Base-by-base conservation (phyloP, 208 protist genomes). In the Trypanosoma caninum region DNA sequence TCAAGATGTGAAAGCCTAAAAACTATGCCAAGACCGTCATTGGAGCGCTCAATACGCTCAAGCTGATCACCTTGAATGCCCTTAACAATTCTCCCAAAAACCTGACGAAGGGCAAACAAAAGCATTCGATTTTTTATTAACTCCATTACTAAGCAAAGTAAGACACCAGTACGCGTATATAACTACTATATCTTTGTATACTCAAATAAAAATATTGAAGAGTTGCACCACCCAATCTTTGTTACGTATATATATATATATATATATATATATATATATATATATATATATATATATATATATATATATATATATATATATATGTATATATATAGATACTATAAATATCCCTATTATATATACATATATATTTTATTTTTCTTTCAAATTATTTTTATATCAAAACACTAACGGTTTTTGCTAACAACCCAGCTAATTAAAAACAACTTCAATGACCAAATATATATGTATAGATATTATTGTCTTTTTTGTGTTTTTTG, bases 1-100 rank as follows among this genome's bases (percentile, higher is more conserved):
- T 72, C 55, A 46, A 72, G 52, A 44, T 58, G 56, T 10, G 65
- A 60, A 14, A 72, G 44, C 38, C 60, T 44, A 60, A 72, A 58
- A 23, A 38, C 28, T 22, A 72, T 28, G 13, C 65, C 56, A 1
- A 59, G n/a, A 7, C 40, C 20, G 20, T 59, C 20, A 3, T 60
- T n/a, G 11, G 58, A 60, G 34, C 46, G 48, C 20, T 54, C 41
- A 25, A 72, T 54, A 30, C 38, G 27, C 33, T 72, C 65, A 20
- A 72, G 31, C 51, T 72, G 65, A 42, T 72, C 65, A 16, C 51
- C 47, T 22, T 65, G 55, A 54, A 72, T 65, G 34, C 65, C 51
- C 58, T 72, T 72, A 28, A 72, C 56, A n/a, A 72, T 52, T 0
- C 42, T 13, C 7, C 50, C 50, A 65, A 72, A 58, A 30, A 47